Base-by-base conservation (phyloP, 768 basidiomycete species). In the Podaxis pistillaris region DNA sequence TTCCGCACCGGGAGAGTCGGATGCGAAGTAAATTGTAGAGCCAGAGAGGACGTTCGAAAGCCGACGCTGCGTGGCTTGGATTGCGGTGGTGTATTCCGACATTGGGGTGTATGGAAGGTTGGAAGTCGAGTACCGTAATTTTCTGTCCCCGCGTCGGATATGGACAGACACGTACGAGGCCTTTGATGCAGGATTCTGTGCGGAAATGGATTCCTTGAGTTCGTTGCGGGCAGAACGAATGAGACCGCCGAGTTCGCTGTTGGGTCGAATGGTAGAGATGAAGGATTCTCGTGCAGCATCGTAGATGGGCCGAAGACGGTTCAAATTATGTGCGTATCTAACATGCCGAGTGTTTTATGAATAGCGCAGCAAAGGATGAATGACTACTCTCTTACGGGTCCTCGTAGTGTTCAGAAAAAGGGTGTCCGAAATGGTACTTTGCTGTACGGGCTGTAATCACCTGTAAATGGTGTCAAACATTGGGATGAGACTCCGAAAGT, bases 401-500 rank as follows among this genome's bases (percentile, higher is more conserved):
- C 69, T 89, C 85, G 67, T 86, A 90, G 51, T 81, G 73, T 19
- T 89, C 79, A 8, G 67, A 72, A 69, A 85, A 91, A 2, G 63
- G 71, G 67, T 85, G 79, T 3, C 83, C 81, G 30, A 90, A 76
- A 68, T 90, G 89, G 66, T 79, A 89, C 64, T 81, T 84, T 4
- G 87, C 84, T 7, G 88, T 90, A 47, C 81, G 79, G 3, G 87
- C 85, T 66, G 81, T 88, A 47, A 90, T 68, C 37, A 90, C 78
- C 86, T 88, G 33, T 33, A 8, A 33, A 60, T 53, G 46, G 40
- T 33, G 44, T 53, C 17, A 59, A 24, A 24, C 17, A 33, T 50
- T 11, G 33, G 44, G 54, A 33, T 15, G 58, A 37, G 40, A 52
- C 47, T 41, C 36, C 11, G 22, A 13, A 19, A 24, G 13, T 24